These are phyloP conservation scores for Magnaporthiopsis incrustans DNA, from an alignment of 2,329 filamentous ascomycete species.

Conservation along the genomic window DNA sequence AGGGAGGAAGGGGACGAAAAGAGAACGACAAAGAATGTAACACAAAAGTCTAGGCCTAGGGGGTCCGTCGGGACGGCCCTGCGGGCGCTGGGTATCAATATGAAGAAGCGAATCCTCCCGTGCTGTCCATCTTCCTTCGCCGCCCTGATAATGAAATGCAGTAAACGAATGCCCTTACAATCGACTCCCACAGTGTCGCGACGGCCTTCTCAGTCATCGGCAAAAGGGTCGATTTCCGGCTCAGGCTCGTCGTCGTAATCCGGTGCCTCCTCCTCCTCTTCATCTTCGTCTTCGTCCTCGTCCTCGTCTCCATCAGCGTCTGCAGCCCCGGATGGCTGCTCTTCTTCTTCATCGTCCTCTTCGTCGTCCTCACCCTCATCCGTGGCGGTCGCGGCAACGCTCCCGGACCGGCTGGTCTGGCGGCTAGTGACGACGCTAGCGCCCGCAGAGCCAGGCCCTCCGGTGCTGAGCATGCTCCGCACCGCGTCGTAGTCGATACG, in stretches of 20 bases:
- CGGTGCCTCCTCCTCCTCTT: constrained; percentile 9
- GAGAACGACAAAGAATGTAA: neutral
- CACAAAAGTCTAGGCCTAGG: neutral
- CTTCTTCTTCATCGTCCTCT: constrained; percentile 10
- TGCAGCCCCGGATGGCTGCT: constrained; percentile 13
- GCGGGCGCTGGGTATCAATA: neutral
- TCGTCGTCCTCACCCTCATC: constrained; percentile 5
- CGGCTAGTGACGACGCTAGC: constrained; percentile 33
- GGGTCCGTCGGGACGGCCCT: neutral
- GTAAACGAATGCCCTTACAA: neutral
- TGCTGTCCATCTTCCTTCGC: neutral
- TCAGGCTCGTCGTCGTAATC: constrained; percentile 9
- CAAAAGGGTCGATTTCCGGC: constrained; percentile 1
- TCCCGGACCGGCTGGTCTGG: constrained; percentile 25
- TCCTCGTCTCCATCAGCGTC: constrained; percentile 10
- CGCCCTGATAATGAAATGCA: neutral
- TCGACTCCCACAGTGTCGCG: neutral
- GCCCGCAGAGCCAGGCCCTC: constrained; percentile 38
- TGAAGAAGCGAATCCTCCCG: neutral
- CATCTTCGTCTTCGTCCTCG: constrained; percentile 10
- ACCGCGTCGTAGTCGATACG: constrained; percentile 68
- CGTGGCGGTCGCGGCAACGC: constrained; percentile 12
- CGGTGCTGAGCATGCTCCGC: constrained; percentile 42
- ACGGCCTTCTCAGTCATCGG: neutral
- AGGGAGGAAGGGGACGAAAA: neutral